Evolutionary conservation across 306 rosid species (phyloP).

Genomic region (Aeschynomene evenia): DNA sequence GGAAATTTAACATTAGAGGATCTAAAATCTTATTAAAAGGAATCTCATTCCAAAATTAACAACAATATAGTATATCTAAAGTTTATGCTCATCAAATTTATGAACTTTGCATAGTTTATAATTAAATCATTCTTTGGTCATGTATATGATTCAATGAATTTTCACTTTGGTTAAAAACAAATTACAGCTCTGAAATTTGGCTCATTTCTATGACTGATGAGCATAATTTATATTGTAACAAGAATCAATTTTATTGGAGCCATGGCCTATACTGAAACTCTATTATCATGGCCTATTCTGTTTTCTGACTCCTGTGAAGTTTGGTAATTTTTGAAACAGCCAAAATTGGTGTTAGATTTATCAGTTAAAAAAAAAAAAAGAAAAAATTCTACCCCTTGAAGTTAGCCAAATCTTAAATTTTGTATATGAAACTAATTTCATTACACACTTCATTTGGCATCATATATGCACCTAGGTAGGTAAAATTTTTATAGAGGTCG

Average conservation of each 20-base stretch:
- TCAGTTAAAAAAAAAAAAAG: too few species aligned
- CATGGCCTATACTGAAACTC: not conserved
- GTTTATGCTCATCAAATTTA: not conserved
- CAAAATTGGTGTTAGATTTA: not conserved
- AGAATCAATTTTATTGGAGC: not conserved
- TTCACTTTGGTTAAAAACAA: not conserved
- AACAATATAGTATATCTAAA: not conserved
- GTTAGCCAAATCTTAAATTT: not conserved
- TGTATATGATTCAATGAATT: too few species aligned
- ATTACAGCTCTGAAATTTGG: not conserved
- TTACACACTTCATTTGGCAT: not conserved
- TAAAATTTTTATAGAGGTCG: not conserved
- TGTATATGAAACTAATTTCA: not conserved
- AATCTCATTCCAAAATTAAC: not conserved
- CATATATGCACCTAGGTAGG: not conserved
- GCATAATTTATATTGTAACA: too few species aligned
- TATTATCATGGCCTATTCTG: not conserved
- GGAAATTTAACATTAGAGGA: slow-evolving; percentile 6
- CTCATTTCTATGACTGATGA: not conserved
- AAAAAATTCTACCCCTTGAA: not conserved
- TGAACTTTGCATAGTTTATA: not conserved
- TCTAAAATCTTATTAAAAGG: not conserved
- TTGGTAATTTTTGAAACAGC: not conserved
- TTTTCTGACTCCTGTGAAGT: not conserved
- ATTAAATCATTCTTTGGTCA: too few species aligned